Conservation (phyloP, 2,329 filamentous ascomycete genomes). For the Alternaria sp. region DNA sequence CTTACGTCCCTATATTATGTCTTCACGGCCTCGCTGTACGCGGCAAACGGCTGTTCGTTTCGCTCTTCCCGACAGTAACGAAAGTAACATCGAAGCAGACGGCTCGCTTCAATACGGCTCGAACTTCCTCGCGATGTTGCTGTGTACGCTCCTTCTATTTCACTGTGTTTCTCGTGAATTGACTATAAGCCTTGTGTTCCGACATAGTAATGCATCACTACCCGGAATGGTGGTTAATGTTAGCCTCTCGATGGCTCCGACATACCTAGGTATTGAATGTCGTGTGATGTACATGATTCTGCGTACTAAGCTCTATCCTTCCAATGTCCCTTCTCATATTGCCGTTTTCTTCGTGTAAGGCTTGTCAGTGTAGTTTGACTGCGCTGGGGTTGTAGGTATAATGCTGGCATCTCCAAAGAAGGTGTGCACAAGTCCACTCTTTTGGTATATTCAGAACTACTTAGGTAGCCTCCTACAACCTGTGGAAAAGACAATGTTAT, state of each 20-base stretch:
- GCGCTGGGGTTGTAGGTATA: background rate
- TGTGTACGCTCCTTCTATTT: background rate
- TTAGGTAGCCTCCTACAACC: background rate
- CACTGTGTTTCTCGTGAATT: background rate
- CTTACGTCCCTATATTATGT: background rate
- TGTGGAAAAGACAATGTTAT: background rate
- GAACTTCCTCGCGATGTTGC: background rate
- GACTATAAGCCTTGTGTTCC: background rate
- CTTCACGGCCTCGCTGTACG: background rate
- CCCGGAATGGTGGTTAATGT: background rate
- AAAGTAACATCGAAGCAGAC: background rate
- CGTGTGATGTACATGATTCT: background rate
- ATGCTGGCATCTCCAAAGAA: background rate
- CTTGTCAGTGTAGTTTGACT: background rate
- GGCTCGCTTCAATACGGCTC: background rate
- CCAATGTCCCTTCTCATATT: background rate
- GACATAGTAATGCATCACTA: background rate
- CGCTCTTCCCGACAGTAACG: background rate
- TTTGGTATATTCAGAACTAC: background rate
- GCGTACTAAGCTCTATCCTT: background rate
- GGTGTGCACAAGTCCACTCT: background rate
- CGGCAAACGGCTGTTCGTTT: background rate
- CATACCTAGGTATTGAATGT: background rate
- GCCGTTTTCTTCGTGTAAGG: background rate
- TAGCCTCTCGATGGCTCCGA: background rate